Conservation (phyloP, 2,329 filamentous ascomycete genomes). For the Pseudogymnoascus sp. region DNA sequence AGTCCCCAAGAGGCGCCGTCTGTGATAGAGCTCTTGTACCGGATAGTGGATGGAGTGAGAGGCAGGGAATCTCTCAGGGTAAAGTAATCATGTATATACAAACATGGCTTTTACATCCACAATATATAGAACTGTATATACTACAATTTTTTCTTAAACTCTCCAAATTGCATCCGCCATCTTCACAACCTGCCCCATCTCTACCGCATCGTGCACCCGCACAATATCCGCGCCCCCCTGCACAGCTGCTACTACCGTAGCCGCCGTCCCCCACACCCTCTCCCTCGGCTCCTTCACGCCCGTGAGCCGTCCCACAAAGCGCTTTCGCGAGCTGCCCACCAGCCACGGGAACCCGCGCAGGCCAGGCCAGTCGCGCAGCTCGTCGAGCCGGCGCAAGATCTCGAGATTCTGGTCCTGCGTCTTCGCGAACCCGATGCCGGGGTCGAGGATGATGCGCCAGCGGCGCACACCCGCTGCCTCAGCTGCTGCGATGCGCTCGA, state of each 20-base stretch:
- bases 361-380: conserved; percentile 57
- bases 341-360: conserved; percentile 75
- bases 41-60: not conserved
- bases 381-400: conserved; percentile 59
- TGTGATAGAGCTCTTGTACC: not conserved
- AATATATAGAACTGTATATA: conserved; percentile 1
- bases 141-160: conserved; percentile 9
- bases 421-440: conserved; percentile 92
- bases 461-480: conserved; percentile 74
- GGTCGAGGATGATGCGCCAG: conserved; percentile 93
- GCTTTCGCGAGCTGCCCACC: conserved; percentile 80
- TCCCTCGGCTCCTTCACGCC: conserved; percentile 63
- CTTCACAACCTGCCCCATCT: conserved; percentile 76
- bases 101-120: conserved; percentile 5
- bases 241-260: conserved; percentile 77
- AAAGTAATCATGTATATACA: conserved; percentile 1
- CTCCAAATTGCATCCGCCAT: conserved; percentile 94
- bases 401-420: conserved; percentile 71
- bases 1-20: not conserved
- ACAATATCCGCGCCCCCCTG: conserved; percentile 86
- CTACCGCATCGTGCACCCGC: conserved; percentile 79
- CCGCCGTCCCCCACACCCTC: conserved; percentile 78
- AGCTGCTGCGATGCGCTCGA: conserved; percentile 60
- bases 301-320: conserved; percentile 78
- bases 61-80: not conserved